Conservation (phyloP, 2,329 filamentous ascomycete species). For the Diaporthe citriasiana region DNA sequence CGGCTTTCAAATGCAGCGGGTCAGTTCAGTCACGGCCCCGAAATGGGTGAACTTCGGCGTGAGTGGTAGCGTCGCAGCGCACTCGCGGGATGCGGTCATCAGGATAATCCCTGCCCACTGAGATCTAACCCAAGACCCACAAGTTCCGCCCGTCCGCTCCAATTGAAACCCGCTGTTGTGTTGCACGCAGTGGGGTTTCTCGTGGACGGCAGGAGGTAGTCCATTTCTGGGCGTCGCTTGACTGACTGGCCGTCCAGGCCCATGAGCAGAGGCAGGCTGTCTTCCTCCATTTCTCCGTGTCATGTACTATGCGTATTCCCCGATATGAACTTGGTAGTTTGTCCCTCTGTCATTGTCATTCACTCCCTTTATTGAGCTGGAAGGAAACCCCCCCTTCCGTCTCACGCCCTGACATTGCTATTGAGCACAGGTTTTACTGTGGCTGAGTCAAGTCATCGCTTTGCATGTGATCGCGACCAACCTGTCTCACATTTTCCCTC, state of each 20-base stretch:
- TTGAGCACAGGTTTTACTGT: background rate
- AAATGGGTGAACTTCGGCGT: constrained; percentile 29
- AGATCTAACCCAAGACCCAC: constrained; percentile 1
- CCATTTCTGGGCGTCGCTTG: constrained; percentile 13
- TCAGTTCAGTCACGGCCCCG: background rate
- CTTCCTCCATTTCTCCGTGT: constrained; percentile 39
- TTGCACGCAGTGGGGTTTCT: constrained; percentile 22
- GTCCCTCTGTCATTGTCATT: background rate
- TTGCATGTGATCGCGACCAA: constrained; percentile 37
- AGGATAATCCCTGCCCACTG: constrained; percentile 9
- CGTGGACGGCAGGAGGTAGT: constrained; percentile 6
- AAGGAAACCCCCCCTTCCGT: background rate
- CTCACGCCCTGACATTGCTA: constrained; percentile 1
- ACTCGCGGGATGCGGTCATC: constrained; percentile 20
- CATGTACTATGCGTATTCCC: constrained; percentile 14
- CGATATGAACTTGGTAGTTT: background rate
- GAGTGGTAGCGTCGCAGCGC: background rate
- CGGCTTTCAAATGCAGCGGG: constrained; percentile 13
- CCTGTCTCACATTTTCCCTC: constrained; percentile 31
- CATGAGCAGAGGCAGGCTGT: background rate
- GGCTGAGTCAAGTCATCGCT: constrained; percentile 3
- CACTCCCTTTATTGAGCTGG: background rate
- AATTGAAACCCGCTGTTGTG: constrained; percentile 18
- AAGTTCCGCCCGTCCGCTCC: constrained; percentile 41
- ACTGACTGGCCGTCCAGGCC: constrained; percentile 27